Evolutionary conservation across 805 yeast species (phyloP).

Genomic region (Huiozyma sinensis): DNA sequence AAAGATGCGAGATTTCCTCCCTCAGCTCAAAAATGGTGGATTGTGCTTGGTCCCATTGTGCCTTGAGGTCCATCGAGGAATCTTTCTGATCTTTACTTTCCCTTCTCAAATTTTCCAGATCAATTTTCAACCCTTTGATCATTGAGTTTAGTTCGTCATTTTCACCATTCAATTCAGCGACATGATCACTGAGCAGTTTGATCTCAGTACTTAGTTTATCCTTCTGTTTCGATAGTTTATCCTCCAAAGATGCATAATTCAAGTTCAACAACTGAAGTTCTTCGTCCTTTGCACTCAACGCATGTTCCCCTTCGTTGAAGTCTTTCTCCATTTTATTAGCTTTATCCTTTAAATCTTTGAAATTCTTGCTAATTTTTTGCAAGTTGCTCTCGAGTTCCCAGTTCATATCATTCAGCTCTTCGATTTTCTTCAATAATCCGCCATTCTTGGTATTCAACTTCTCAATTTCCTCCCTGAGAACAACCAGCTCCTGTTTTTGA

Average conservation of each 20-base stretch:
- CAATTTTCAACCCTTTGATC: conserved; percentile 1
- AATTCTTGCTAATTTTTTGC: conserved; percentile 26
- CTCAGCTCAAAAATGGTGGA: background rate
- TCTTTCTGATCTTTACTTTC: background rate
- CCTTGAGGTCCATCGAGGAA: background rate
- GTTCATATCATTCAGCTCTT: conserved; percentile 43
- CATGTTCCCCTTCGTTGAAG: conserved; percentile 10
- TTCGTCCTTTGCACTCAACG: conserved; percentile 31
- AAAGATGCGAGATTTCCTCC: conserved; percentile 1
- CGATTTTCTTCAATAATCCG: conserved; percentile 32
- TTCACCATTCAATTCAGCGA: conserved; percentile 56
- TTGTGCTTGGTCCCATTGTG: background rate
- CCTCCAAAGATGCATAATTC: conserved; percentile 32
- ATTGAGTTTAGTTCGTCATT: conserved; percentile 35
- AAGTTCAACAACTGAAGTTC: conserved; percentile 35
- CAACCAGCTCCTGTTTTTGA: conserved; percentile 14
- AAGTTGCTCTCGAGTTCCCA: conserved; percentile 55
- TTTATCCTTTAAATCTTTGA: conserved; percentile 32
- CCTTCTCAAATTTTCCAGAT: conserved; percentile 1
- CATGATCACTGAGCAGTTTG: conserved; percentile 38
- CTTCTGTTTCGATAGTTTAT: conserved; percentile 31
- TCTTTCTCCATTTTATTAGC: conserved; percentile 23
- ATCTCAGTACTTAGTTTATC: conserved; percentile 33
- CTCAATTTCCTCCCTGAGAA: conserved; percentile 2
- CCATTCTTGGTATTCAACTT: conserved; percentile 2